phyloP scores from a whole-genome alignment of 441 rosid species.

The Corymbia calophylla region DNA sequence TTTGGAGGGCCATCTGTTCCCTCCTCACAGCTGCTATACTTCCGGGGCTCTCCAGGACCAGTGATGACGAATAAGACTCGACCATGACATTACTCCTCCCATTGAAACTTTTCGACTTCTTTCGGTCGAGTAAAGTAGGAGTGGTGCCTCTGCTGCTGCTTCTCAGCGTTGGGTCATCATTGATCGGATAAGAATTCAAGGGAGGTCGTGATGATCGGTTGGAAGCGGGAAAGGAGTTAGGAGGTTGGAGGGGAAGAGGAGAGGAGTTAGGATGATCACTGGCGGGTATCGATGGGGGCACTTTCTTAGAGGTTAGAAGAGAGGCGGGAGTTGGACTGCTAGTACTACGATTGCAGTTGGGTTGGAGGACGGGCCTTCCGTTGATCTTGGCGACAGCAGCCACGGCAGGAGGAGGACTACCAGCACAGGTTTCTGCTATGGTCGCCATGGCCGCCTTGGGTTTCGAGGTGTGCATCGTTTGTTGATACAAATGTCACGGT shows the following conservation, averaged over 20 bases:
- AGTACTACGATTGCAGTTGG: constrained; percentile 39
- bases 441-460: constrained; percentile 24
- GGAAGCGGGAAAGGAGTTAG: neutral
- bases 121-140: constrained; percentile 36
- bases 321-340: constrained; percentile 24
- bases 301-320: constrained; percentile 10
- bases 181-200: constrained; percentile 17
- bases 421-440: neutral
- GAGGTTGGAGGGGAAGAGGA: neutral
- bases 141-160: neutral
- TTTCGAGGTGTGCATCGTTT: constrained; percentile 30
- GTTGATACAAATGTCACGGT: neutral
- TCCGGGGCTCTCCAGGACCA: constrained; percentile 64
- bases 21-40: constrained; percentile 81
- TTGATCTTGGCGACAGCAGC: constrained; percentile 22
- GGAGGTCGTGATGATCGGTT: neutral
- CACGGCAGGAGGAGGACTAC: constrained; percentile 10
- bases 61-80: constrained; percentile 40
- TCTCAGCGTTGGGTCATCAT: neutral
- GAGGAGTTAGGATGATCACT: constrained; percentile 3
- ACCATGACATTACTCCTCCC: constrained; percentile 14
- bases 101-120: constrained; percentile 68
- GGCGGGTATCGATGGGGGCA: constrained; percentile 14
- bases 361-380: constrained; percentile 58
- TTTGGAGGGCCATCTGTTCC: constrained; percentile 71